phyloP scores from a whole-genome alignment of 306 rosid genomes.

The Leucaena leucocephala region DNA sequence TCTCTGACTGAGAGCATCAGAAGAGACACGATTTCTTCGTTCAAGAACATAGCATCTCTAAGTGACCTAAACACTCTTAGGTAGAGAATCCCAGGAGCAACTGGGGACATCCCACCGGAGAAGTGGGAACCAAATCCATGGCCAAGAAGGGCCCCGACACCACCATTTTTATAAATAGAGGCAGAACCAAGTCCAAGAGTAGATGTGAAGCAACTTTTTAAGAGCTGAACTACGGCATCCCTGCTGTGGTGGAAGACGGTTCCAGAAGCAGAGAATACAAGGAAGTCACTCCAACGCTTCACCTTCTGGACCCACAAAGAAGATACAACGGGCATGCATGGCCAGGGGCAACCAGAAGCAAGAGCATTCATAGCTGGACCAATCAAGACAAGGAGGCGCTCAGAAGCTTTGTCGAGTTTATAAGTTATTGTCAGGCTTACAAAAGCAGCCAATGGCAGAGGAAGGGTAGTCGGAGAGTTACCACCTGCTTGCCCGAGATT shows the following conservation, averaged over 20 bases:
- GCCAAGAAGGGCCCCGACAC: constrained; percentile 85
- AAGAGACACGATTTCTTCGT: constrained; percentile 75
- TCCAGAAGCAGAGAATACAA: constrained; percentile 73
- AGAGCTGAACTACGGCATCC: constrained; percentile 93
- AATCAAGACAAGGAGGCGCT: constrained; percentile 62
- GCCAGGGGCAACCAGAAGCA: constrained; percentile 92
- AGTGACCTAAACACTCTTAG: constrained; percentile 71
- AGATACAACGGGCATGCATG: constrained; percentile 74
- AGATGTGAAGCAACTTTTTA: constrained; percentile 82
- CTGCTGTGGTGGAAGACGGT: constrained; percentile 84
- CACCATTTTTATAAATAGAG: constrained; percentile 53
- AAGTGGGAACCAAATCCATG: constrained; percentile 67
- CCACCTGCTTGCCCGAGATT: constrained; percentile 66
- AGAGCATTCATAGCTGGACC: constrained; percentile 71
- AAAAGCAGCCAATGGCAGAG: constrained; percentile 94
- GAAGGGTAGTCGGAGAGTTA: constrained; percentile 73
- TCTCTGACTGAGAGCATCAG: constrained; percentile 75
- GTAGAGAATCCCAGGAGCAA: constrained; percentile 93
- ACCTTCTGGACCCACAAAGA: constrained; percentile 87
- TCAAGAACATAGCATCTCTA: constrained; percentile 69
- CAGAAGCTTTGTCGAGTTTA: constrained; percentile 74
- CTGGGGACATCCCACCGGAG: constrained; percentile 71
- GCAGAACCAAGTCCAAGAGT: constrained; percentile 73
- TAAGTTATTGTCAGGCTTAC: constrained; percentile 82
- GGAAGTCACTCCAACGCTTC: constrained; percentile 82